Base-by-base conservation (phyloP, 345 rosid species). In the Populus ilicifolia region DNA sequence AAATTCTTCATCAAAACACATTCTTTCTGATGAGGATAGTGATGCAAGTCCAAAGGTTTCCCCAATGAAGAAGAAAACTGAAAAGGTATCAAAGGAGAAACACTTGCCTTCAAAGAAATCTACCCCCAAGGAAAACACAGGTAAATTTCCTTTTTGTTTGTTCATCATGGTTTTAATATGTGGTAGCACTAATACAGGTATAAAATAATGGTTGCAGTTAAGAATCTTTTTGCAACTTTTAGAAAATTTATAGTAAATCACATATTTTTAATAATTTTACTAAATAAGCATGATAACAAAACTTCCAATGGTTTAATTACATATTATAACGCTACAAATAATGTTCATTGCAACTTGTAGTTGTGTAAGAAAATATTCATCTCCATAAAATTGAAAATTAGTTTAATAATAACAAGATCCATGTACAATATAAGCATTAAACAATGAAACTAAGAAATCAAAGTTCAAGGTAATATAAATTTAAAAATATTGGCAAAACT, bases 111-210 rank as follows among this genome's bases (percentile, higher is more conserved):
- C 91, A 54, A 48, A 79, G 21, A 92, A 90, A 75, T 80, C 91
- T 78, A 84, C 87, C 18, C 72, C 88, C 41, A 89, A 91, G 87
- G 97, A 92, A 87, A 96, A 86, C 84, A 61, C 86, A 61, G 87
- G 97, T 93, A 82, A 76, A 21, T 66, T 8, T 38, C 14, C 10
- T 63, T 65, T 65, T 23, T 33, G 67, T 25, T n/a, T 52, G 10
- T 17, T 52, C n/a, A 33, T 33, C 9, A 52, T 52, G 59, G 59
- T 52, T 52, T 52, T 52, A 52, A 52, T 17, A 5, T 52, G n/a
- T 6, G n/a, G 59, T 18, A 2, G 59, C 59, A 6, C 6, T 52
- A 52, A 17, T 2, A 2, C 59, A 52, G 23, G 59, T n/a, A 52
- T 18, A 52, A 52, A 17, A 52, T 52, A 52, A 6, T 52, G 59